phyloP scores from a whole-genome alignment of 495 filamentous ascomycete genomes.

The Hyaloscypha hepaticicola region DNA sequence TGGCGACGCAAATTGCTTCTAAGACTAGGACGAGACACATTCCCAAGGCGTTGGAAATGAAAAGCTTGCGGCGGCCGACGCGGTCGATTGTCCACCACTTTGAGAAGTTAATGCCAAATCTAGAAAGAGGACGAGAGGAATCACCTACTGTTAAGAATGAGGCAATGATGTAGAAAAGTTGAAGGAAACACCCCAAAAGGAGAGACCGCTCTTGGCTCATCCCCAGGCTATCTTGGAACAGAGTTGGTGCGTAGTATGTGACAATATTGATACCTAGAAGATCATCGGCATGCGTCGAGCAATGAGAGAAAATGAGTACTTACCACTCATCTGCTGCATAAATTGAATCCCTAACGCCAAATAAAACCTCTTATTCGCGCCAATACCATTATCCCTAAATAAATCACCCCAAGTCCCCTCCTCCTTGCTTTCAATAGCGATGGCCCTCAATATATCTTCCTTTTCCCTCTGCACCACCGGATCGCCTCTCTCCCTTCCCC shows the following conservation, averaged over 20 bases:
- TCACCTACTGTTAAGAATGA: constrained; percentile 67
- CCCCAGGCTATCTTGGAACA: constrained; percentile 55
- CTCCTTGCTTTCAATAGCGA: constrained; percentile 23
- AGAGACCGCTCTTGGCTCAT: constrained; percentile 43
- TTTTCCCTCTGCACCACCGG: neutral
- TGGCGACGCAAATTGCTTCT: constrained; percentile 50
- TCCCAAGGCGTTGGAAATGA: constrained; percentile 67
- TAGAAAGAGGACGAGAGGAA: neutral
- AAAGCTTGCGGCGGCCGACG: constrained; percentile 66
- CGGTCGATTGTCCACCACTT: constrained; percentile 68
- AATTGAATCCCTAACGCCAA: constrained; percentile 44
- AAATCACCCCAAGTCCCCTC: constrained; percentile 30
- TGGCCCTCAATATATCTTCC: neutral
- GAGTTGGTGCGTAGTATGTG: constrained; percentile 66
- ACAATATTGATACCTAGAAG: constrained; percentile 73
- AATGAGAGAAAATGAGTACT: neutral
- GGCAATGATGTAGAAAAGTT: constrained; percentile 50
- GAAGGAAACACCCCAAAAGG: constrained; percentile 62
- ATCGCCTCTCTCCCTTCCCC: neutral
- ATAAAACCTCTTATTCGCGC: constrained; percentile 35
- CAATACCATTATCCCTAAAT: constrained; percentile 32
- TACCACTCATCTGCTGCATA: constrained; percentile 46
- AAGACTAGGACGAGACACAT: constrained; percentile 65
- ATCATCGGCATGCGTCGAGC: constrained; percentile 39
- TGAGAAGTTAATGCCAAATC: constrained; percentile 36